Conservation (phyloP, 495 filamentous ascomycete species). For the Penicillium diatomitis region DNA sequence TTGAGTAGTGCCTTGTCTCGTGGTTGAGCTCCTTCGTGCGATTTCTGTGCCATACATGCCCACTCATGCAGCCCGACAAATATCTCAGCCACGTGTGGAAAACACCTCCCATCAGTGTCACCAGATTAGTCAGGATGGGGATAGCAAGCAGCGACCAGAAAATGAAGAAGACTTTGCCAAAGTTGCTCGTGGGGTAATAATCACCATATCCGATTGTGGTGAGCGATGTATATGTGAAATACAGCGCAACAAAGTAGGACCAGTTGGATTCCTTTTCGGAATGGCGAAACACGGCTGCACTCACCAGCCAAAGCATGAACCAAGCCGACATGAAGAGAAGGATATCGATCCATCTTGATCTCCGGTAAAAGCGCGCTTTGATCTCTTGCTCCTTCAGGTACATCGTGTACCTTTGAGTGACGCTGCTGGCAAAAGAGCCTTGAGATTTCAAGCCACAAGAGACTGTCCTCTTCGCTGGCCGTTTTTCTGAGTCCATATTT, state of each 20-base stretch:
- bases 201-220: conserved; percentile 2
- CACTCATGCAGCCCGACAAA: not conserved
- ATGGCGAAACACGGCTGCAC: conserved; percentile 57
- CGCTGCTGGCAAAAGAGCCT: not conserved
- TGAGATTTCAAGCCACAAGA: not conserved
- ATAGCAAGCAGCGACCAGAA: conserved; percentile 12
- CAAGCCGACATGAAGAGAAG: conserved; percentile 52
- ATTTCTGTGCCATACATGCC: not conserved
- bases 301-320: conserved; percentile 63
- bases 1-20: not conserved
- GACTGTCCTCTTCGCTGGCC: not conserved
- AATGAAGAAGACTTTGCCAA: conserved; percentile 62
- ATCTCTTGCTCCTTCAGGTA: conserved; percentile 52
- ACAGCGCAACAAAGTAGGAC: conserved; percentile 18
- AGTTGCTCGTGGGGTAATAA: conserved; percentile 49
- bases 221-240: conserved; percentile 5
- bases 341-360: conserved; percentile 54
- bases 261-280: conserved; percentile 26
- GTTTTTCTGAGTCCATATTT: conserved; percentile 24
- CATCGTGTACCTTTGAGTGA: conserved; percentile 34
- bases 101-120: not conserved
- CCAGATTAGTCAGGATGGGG: conserved; percentile 6
- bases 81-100: not conserved
- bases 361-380: conserved; percentile 42
- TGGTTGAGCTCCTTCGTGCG: not conserved